phyloP scores from a whole-genome alignment of 352 stramenopile genomes.

The Pythium utonaiense region DNA sequence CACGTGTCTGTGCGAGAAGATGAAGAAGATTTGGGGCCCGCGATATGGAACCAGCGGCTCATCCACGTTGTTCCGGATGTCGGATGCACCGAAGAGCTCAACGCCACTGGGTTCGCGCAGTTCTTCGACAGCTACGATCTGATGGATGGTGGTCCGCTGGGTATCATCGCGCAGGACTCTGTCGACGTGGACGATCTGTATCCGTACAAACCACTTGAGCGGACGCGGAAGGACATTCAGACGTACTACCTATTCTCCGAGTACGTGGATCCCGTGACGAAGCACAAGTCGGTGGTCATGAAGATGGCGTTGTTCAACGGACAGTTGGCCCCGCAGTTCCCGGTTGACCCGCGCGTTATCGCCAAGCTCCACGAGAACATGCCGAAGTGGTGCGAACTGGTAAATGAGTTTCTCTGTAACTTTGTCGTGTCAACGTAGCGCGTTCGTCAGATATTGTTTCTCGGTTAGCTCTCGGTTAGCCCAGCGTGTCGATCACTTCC shows the following conservation, averaged over 20 bases:
- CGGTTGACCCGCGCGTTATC: neutral
- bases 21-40: neutral
- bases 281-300: conserved; percentile 3
- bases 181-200: conserved; percentile 43
- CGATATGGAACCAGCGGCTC: conserved; percentile 38
- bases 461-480: too few relatives aligned
- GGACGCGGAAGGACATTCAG: conserved; percentile 25
- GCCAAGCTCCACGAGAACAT: neutral
- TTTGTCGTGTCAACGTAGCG: neutral
- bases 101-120: conserved; percentile 18
- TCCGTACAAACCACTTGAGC: conserved; percentile 27
- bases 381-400: neutral
- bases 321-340: neutral
- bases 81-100: conserved; percentile 13
- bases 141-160: conserved; percentile 15
- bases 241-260: conserved; percentile 8
- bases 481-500: too few relatives aligned
- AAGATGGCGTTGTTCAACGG: neutral
- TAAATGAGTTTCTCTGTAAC: conserved; percentile 7
- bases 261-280: neutral
- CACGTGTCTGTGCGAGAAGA: conserved; percentile 36
- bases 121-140: conserved; percentile 25
- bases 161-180: conserved; percentile 25
- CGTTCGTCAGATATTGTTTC: too few relatives aligned
- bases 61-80: conserved; percentile 20